phyloP scores from a whole-genome alignment of 1,284 basidiomycete species.

The Ceratobasidium papillatum region DNA sequence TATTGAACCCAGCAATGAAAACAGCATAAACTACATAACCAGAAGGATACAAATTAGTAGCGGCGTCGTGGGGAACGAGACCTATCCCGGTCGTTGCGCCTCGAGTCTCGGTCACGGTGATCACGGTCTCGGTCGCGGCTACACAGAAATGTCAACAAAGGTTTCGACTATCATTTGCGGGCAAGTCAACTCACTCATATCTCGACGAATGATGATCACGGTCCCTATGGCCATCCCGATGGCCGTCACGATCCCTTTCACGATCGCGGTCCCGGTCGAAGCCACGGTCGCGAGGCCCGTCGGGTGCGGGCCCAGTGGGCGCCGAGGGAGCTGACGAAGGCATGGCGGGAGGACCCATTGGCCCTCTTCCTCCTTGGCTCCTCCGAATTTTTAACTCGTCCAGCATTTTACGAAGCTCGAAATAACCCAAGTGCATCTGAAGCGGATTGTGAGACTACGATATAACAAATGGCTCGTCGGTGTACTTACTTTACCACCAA shows the following conservation, averaged over 20 bases:
- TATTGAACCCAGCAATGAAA: not conserved
- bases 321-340: slow-evolving; percentile 50
- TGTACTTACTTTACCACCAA: slow-evolving; percentile 96
- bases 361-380: slow-evolving; percentile 69
- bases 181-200: slow-evolving; percentile 69
- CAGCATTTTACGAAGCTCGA: slow-evolving; percentile 95
- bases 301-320: slow-evolving; percentile 50
- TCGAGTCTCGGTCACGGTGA: slow-evolving; percentile 55
- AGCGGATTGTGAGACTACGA: not conserved
- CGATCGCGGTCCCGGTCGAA: slow-evolving; percentile 55
- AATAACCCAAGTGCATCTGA: slow-evolving; percentile 98
- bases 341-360: slow-evolving; percentile 47
- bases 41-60: slow-evolving; percentile 20
- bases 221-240: slow-evolving; percentile 42
- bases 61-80: slow-evolving; percentile 75
- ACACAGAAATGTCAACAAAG: not conserved
- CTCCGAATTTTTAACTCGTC: slow-evolving; percentile 86
- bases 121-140: slow-evolving; percentile 30
- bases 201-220: slow-evolving; percentile 69
- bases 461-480: not conserved
- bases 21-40: not conserved
- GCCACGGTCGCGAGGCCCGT: slow-evolving; percentile 49
- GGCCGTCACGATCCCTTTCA: slow-evolving; percentile 45
- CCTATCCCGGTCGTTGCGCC: slow-evolving; percentile 75
- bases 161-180: too few relatives aligned